phyloP scores from a whole-genome alignment of 805 yeast genomes.

The Kuraishia hungarica region DNA sequence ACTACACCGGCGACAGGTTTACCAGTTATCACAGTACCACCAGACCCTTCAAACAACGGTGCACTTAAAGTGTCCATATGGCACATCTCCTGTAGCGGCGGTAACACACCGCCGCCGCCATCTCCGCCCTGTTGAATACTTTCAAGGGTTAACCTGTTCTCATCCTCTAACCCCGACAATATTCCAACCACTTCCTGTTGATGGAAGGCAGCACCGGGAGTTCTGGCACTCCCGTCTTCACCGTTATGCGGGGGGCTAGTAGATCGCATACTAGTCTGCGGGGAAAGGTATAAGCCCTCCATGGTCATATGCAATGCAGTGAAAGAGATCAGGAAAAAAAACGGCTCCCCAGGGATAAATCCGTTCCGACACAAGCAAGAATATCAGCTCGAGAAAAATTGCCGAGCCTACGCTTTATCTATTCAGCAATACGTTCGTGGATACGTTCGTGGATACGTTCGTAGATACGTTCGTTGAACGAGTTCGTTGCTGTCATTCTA shows the following conservation, averaged over 20 bases:
- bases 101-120: neutral
- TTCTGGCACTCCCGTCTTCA: neutral
- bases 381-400: no score
- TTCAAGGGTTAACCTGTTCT: neutral
- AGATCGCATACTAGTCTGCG: neutral
- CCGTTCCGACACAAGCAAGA: no score
- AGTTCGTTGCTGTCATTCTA: no score
- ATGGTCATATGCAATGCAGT: neutral
- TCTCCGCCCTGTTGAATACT: neutral
- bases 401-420: no score
- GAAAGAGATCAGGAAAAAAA: neutral
- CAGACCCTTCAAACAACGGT: slow-evolving; percentile 15
- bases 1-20: slow-evolving; percentile 2
- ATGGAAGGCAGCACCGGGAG: neutral
- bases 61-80: neutral
- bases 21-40: slow-evolving; percentile 18
- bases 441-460: no score
- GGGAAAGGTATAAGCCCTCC: neutral
- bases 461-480: no score
- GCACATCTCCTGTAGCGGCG: neutral
- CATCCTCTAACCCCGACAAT: neutral
- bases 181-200: neutral
- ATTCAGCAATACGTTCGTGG: no score
- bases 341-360: no score
- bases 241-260: neutral